Evolutionary conservation across 495 filamentous ascomycete species (phyloP).

Genomic region (Xylaria longipes): DNA sequence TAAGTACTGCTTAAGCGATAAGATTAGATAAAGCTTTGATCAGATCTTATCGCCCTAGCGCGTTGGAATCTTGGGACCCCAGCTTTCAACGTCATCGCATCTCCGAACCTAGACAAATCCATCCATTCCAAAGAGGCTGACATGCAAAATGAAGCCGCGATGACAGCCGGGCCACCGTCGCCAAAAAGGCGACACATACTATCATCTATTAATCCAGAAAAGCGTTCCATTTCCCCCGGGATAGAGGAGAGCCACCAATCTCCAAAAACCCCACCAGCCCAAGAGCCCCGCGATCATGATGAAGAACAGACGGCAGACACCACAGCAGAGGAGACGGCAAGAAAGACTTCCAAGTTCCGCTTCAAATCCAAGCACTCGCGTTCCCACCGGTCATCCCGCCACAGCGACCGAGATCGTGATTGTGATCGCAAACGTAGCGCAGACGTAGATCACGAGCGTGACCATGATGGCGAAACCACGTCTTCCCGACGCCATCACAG

Average conservation of each 20-base stretch:
- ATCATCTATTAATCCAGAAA: conserved; percentile 50
- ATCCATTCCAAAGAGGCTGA: neutral
- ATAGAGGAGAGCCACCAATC: conserved; percentile 13
- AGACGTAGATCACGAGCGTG: neutral
- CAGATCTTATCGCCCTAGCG: conserved; percentile 4
- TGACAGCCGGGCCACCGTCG: conserved; percentile 45
- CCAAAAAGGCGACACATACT: conserved; percentile 55
- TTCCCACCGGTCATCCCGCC: conserved; percentile 30
- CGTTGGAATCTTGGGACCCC: neutral
- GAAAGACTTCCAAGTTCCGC: conserved; percentile 59
- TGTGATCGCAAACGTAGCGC: conserved; percentile 15
- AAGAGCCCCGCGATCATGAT: conserved; percentile 28
- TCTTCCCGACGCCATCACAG: conserved; percentile 31
- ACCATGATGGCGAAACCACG: conserved; percentile 29
- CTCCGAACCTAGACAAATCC: neutral
- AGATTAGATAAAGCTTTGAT: conserved; percentile 9
- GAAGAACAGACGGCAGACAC: conserved; percentile 25
- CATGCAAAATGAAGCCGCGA: conserved; percentile 34
- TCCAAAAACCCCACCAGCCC: conserved; percentile 25
- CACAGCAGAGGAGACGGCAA: conserved; percentile 27
- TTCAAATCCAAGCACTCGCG: conserved; percentile 57
- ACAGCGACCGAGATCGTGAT: conserved; percentile 29
- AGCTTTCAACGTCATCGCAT: conserved; percentile 25
- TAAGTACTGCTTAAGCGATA: conserved; percentile 10
- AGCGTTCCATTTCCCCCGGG: conserved; percentile 29